Conservation (phyloP, 805 yeast genomes). For the Barnettozyma botsteinii region DNA sequence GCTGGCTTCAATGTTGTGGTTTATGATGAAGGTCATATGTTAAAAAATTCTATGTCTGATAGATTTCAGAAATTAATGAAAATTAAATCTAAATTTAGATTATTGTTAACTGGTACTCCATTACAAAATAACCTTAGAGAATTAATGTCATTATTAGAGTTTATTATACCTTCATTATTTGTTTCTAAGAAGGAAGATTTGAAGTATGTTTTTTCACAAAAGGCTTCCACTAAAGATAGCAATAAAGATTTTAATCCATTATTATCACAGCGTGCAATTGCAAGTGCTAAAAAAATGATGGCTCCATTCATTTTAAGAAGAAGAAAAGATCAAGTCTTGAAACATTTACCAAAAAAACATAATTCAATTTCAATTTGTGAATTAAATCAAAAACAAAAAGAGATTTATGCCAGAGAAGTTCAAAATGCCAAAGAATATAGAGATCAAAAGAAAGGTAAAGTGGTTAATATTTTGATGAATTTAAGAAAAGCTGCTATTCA, state of each 20-base stretch:
- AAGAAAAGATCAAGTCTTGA: conserved; percentile 84
- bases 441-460: conserved; percentile 27
- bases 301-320: conserved; percentile 93
- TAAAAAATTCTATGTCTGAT: conserved; percentile 84
- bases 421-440: conserved; percentile 31
- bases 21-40: conserved; percentile 96
- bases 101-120: conserved; percentile 94
- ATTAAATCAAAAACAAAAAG: conserved; percentile 46
- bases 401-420: conserved; percentile 59
- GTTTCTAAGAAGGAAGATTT: conserved; percentile 77
- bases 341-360: conserved; percentile 76
- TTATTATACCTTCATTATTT: conserved; percentile 81
- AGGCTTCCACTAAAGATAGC: conserved; percentile 59
- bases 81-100: conserved; percentile 74
- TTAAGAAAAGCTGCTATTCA: conserved; percentile 91
- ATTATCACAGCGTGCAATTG: conserved; percentile 83
- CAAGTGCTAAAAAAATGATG: conserved; percentile 96
- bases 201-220: conserved; percentile 78
- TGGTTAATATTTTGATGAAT: conserved; percentile 77
- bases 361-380: conserved; percentile 63
- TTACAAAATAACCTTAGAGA: conserved; percentile 89
- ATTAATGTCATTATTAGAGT: conserved; percentile 82
- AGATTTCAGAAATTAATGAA: conserved; percentile 84
- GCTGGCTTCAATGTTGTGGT: conserved; percentile 81
- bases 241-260: conserved; percentile 64